phyloP scores from a whole-genome alignment of 1,284 basidiomycete genomes.

The Lignosus rhinocerotis region DNA sequence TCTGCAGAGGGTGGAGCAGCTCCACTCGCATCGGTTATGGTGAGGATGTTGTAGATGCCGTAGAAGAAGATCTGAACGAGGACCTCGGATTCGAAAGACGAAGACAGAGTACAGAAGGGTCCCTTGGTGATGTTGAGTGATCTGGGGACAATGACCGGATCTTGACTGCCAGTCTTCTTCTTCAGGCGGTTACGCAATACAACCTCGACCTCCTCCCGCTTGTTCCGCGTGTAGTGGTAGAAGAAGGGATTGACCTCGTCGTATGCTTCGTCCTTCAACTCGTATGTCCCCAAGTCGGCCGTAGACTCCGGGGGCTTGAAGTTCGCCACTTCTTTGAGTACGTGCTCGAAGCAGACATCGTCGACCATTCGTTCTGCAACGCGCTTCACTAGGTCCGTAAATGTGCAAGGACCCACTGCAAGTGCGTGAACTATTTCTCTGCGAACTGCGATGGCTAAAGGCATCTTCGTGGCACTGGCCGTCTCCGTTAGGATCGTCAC shows the following conservation, averaged over 20 bases:
- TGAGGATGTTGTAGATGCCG: conserved; percentile 68
- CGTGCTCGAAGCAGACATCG: conserved; percentile 81
- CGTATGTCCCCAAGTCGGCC: conserved; percentile 84
- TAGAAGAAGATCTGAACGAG: conserved; percentile 80
- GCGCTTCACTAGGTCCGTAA: conserved; percentile 90
- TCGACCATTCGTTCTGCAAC: conserved; percentile 91
- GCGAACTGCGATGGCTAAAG: conserved; percentile 67
- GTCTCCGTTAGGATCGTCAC: conserved; percentile 88
- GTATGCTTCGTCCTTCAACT: conserved; percentile 82
- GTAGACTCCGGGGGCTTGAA: conserved; percentile 83
- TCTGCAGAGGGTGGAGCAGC: conserved; percentile 73
- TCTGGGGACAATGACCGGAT: conserved; percentile 77
- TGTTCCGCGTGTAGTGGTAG: conserved; percentile 94
- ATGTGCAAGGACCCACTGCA: conserved; percentile 85
- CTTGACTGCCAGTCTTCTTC: conserved; percentile 60
- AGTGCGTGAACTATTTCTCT: conserved; percentile 92
- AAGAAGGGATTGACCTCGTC: conserved; percentile 95
- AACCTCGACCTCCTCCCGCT: conserved; percentile 91
- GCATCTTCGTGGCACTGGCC: conserved; percentile 72
- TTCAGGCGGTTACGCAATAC: conserved; percentile 71
- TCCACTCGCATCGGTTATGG: conserved; percentile 57
- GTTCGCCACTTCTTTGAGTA: conserved; percentile 78
- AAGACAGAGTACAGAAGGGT: conserved; percentile 63
- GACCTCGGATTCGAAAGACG: conserved; percentile 65
- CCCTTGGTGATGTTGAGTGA: conserved; percentile 65